These are phyloP conservation scores for Torulaspora globosa DNA, from an alignment of 1,139 yeast species.

Conservation along the genomic window DNA sequence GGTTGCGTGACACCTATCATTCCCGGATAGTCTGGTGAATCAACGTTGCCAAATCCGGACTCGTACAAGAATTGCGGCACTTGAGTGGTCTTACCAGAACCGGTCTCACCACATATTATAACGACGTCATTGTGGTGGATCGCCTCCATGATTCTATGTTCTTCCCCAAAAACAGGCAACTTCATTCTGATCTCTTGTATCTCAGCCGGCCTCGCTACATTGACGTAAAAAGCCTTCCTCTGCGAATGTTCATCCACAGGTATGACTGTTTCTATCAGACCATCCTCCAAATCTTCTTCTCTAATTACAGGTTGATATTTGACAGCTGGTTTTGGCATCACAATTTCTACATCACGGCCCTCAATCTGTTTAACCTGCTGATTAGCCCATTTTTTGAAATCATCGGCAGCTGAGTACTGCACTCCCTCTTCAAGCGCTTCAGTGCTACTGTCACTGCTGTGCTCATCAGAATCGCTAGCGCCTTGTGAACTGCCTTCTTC, in stretches of 20 bases:
- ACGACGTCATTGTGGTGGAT: conserved; percentile 87
- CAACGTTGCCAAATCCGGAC: conserved; percentile 73
- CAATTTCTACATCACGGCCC: conserved; percentile 49
- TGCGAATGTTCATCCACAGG: conserved; percentile 52
- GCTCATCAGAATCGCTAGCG: not conserved
- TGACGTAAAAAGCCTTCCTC: conserved; percentile 65
- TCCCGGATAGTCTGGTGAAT: conserved; percentile 67
- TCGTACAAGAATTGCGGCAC: conserved; percentile 77
- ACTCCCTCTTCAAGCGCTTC: conserved; percentile 27
- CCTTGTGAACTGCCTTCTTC: conserved; percentile 6
- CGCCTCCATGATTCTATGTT: conserved; percentile 93
- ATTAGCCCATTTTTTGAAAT: conserved; percentile 54
- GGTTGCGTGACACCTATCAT: conserved; percentile 97
- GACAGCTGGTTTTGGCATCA: conserved; percentile 49
- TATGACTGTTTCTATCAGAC: conserved; percentile 53
- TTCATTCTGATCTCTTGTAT: conserved; percentile 64
- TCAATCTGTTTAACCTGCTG: conserved; percentile 49
- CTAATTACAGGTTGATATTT: conserved; percentile 49
- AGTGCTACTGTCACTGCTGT: conserved; percentile 2
- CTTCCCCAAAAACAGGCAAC: conserved; percentile 88
- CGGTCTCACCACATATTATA: conserved; percentile 89
- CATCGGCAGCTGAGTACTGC: conserved; percentile 39
- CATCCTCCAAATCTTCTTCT: conserved; percentile 63
- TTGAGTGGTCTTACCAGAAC: conserved; percentile 80
- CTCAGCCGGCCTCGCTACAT: conserved; percentile 58